Base-by-base conservation (phyloP, 495 filamentous ascomycete genomes). In the Penicillium roqueforti region DNA sequence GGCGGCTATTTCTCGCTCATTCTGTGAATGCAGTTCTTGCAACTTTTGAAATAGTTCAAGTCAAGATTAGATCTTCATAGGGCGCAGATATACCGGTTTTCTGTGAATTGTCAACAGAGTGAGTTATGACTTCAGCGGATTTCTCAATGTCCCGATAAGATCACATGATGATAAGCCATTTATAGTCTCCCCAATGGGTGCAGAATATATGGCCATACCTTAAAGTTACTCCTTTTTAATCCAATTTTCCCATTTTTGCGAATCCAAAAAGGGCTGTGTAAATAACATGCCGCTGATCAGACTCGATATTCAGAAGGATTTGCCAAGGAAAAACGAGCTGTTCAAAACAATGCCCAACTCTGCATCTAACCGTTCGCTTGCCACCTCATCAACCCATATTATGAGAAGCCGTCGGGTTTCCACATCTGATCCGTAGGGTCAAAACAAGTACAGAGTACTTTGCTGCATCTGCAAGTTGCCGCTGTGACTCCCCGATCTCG, bases 1-100 rank as follows among this genome's bases (percentile, higher is more conserved):
- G 25, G 32, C 20, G 53, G 32, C 29, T 62, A 60, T 19, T 19
- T 50, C 48, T 32, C 18, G 49, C 53, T 60, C 57, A 60, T 63
- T 56, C 40, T 60, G 53, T 18, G 22, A 19, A 10, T 14, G 11
- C 2, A 38, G n/a, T 5, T 14, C 2, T 19, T 44, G 29, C 20
- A 13, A 41, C 9, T 19, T 6, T 41, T 26, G 16, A 28, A 11
- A 16, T 18, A 23, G 26, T 28, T 8, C 19, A 3, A 3, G n/a
- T 31, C 20, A 20, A 4, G 9, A 16, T 18, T n/a, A 7, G n/a
- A 26, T n/a, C 14, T 43, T 7, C 14, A 26, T 28, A 26, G 14
- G 23, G 26, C 18, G 40, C 14, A 44, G 20, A 37, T 41, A 23
- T 39, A 44, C 26, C 14, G 6, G 16, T 37, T 44, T 44, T 16